These are phyloP conservation scores for Psilocybe subaeruginosa DNA, from an alignment of 768 basidiomycete species.

Conservation along the genomic window DNA sequence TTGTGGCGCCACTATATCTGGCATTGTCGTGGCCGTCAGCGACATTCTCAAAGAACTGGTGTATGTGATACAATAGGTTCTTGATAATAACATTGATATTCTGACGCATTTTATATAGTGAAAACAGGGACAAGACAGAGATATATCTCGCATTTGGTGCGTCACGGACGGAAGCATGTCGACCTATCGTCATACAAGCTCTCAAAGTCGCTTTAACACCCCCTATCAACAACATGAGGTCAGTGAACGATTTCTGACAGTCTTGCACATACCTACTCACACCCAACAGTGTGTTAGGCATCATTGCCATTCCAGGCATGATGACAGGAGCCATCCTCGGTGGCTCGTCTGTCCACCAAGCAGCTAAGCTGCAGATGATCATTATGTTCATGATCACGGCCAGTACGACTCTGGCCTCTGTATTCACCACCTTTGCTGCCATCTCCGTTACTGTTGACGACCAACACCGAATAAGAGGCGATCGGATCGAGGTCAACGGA, in stretches of 20 bases:
- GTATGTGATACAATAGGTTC: constrained; percentile 38
- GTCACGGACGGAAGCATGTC: constrained; percentile 80
- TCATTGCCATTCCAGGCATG: constrained; percentile 86
- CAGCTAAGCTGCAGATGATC: constrained; percentile 87
- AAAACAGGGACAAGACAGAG: constrained; percentile 86
- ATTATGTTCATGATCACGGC: constrained; percentile 95
- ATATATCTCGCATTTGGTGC: constrained; percentile 87
- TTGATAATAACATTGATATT: neutral
- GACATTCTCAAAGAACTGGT: constrained; percentile 77
- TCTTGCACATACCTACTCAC: neutral
- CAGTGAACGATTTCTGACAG: constrained; percentile 3
- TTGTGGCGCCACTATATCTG: constrained; percentile 77
- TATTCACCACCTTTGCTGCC: constrained; percentile 62
- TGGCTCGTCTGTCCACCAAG: constrained; percentile 82
- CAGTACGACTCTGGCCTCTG: constrained; percentile 70
- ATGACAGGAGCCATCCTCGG: constrained; percentile 93
- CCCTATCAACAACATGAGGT: constrained; percentile 88
- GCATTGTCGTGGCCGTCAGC: constrained; percentile 70
- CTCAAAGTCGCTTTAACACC: constrained; percentile 81
- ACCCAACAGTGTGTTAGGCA: constrained; percentile 66
- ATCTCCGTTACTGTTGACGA: constrained; percentile 68
- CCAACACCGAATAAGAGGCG: constrained; percentile 66
- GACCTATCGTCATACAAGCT: constrained; percentile 76
- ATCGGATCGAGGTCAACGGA: constrained; percentile 51
- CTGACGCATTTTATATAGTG: constrained; percentile 41